Conservation (phyloP, 306 rosid genomes). For the Malus orientalis region DNA sequence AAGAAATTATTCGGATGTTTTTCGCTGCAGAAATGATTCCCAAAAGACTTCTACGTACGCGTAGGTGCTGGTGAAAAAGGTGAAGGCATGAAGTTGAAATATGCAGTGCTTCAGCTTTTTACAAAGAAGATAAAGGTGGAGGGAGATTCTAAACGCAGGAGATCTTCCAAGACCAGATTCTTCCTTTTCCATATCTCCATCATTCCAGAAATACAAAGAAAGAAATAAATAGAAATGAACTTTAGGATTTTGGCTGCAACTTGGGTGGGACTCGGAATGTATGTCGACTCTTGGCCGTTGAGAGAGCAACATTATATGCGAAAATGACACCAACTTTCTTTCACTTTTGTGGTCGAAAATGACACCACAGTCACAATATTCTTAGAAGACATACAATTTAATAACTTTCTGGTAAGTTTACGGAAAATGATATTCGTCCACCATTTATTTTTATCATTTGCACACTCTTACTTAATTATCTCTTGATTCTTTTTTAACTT, state of each 20-base stretch:
- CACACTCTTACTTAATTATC: background rate
- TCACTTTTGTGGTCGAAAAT: background rate
- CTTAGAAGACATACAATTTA: background rate
- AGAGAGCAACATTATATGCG: constrained; percentile 27
- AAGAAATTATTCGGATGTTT: too few species aligned
- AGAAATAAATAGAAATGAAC: background rate
- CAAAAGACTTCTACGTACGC: background rate
- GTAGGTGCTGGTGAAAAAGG: background rate
- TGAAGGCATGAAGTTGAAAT: background rate
- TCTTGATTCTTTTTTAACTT: too few species aligned
- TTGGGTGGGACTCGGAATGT: constrained; percentile 43
- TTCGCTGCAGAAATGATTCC: background rate
- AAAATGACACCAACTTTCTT: constrained; percentile 30
- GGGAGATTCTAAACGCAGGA: constrained; percentile 31
- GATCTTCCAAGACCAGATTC: constrained; percentile 28
- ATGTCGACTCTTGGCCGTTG: constrained; percentile 26
- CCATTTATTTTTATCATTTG: too few species aligned
- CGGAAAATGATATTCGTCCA: too few species aligned
- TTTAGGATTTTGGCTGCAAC: constrained; percentile 9
- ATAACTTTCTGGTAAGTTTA: too few species aligned
- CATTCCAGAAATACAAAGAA: background rate
- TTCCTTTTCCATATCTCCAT: constrained; percentile 8
- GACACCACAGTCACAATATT: constrained; percentile 2
- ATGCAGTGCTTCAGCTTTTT: background rate
- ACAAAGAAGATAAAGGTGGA: constrained; percentile 6